These are phyloP conservation scores for Oryza officinalis DNA, from an alignment of 176 grass and related monocot genomes.

Conservation along the genomic window DNA sequence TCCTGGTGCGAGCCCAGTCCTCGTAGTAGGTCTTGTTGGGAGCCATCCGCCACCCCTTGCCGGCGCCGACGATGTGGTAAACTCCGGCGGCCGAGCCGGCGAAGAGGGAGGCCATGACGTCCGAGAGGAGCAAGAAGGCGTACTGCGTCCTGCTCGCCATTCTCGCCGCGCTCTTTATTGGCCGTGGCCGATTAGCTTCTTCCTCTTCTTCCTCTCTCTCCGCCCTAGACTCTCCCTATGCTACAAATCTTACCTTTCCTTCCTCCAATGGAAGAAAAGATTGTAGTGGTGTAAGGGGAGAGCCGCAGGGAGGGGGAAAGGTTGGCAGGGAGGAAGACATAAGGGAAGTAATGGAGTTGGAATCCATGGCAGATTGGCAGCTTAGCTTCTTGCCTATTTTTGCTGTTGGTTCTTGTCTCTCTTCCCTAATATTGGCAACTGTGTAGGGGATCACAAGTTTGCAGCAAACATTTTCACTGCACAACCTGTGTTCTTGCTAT, in stretches of 20 bases:
- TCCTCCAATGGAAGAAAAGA: conserved; percentile 30
- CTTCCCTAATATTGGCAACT: conserved; percentile 44
- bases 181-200: not conserved
- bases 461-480: not conserved
- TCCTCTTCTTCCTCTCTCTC: not conserved
- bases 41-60: conserved; percentile 77
- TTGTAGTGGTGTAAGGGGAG: conserved; percentile 7
- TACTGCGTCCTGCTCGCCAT: conserved; percentile 39
- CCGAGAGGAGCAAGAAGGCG: conserved; percentile 45
- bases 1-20: conserved; percentile 59
- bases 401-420: conserved; percentile 3
- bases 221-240: not conserved
- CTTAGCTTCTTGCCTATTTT: conserved; percentile 35
- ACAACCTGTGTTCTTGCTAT: not conserved
- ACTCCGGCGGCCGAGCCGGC: conserved; percentile 47
- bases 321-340: not conserved
- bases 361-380: not conserved
- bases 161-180: not conserved
- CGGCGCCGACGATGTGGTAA: conserved; percentile 84
- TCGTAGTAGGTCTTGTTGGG: conserved; percentile 71
- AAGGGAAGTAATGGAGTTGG: not conserved
- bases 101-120: conserved; percentile 48
- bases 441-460: conserved; percentile 1
- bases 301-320: not conserved
- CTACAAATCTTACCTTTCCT: conserved; percentile 28